Evolutionary conservation across 345 rosid species (phyloP), one percentile per base, ranked within the genome.

Genomic region (Populus alba): DNA sequence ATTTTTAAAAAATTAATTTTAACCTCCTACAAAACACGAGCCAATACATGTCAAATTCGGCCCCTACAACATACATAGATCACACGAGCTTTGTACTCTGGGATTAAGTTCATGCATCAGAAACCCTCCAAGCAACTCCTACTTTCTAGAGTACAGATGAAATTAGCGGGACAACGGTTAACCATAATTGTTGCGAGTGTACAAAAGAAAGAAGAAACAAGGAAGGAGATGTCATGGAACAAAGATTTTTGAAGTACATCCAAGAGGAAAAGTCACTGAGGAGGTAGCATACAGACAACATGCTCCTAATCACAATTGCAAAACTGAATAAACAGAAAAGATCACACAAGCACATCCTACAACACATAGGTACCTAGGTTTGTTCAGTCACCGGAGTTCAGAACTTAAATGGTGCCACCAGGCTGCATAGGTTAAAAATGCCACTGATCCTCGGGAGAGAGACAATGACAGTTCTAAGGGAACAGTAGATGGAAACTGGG

Each of bases 341-440:
- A 51, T 68, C 45, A 79, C 68, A 76, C 72, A 53, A 49, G 65
- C 35, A 74, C 17, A 57, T 37, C 68, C 57, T 75, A 29, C 25
- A 75, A 59, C 22, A 59, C 62, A 7, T 1, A 27, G 55, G 66
- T 61, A 79, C 35, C 65, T 29, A 33, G 18, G 71, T 66, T 66
- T 57, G 66, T 51, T 47, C 59, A 3, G 41, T 51, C 37, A 33
- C 53, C 68, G 13, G 33, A 57, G 55, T 25, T 31, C 12, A 18
- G 66, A 82, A 61, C 75, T 41, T 69, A 18, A 35, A 53, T 70
- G 61, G 51, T 65, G 63, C 78, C 71, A 74, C 68, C 63, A 41
- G 69, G 53, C 45, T 78, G 59, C 66, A 57, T 23, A 51, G 73
- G 76, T 43, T 49, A 68, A 59, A 59, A 47, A 77, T 75, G 75